phyloP scores from a whole-genome alignment of 2,329 filamentous ascomycete genomes.

The Fusarium hostae region DNA sequence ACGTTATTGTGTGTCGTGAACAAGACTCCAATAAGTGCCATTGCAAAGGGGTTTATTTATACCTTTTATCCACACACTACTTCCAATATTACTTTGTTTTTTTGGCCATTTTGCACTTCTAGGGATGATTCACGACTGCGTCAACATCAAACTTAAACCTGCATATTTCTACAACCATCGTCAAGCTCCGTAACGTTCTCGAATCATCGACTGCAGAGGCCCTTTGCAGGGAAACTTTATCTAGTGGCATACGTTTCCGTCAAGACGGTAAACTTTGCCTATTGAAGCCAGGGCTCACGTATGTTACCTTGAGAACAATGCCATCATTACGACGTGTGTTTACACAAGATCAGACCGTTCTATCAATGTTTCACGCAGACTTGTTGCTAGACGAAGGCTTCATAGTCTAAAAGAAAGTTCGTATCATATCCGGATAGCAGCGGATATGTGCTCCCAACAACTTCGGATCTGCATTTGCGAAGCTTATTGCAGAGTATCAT shows the following conservation, averaged over 20 bases:
- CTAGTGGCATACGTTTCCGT: not conserved
- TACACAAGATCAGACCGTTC: not conserved
- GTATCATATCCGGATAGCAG: not conserved
- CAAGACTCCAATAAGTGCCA: not conserved
- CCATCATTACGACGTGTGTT: not conserved
- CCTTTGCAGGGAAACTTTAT: not conserved
- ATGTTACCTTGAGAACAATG: not conserved
- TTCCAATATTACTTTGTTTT: not conserved
- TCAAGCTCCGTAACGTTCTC: not conserved
- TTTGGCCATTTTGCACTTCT: not conserved
- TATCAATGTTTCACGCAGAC: not conserved
- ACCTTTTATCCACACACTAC: not conserved
- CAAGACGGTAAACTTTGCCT: not conserved
- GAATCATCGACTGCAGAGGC: not conserved
- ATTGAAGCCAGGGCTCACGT: not conserved
- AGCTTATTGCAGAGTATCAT: not conserved
- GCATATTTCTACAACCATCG: not conserved
- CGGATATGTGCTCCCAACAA: not conserved
- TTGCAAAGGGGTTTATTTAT: not conserved
- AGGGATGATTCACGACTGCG: not conserved
- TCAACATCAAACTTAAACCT: not conserved
- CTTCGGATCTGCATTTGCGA: not conserved
- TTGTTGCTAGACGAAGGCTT: not conserved
- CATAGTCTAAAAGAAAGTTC: not conserved
- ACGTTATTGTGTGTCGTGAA: not conserved